These are phyloP conservation scores for Bonia amplexicaulis DNA, from an alignment of 176 grass and related monocot species.

Conservation along the genomic window DNA sequence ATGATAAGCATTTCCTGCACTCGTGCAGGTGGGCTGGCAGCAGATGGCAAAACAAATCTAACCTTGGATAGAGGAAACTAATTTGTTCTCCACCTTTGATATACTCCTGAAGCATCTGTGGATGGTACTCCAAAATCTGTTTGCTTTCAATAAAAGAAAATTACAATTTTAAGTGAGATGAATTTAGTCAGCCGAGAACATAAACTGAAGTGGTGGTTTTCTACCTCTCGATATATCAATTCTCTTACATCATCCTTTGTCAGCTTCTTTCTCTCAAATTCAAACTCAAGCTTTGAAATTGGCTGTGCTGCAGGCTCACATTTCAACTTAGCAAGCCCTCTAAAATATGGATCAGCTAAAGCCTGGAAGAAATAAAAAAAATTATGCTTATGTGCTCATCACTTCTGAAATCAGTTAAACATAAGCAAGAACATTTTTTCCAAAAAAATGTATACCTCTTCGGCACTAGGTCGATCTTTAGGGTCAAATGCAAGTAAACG, in stretches of 20 bases:
- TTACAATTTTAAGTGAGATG: conserved; percentile 13
- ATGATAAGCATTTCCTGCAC: not conserved
- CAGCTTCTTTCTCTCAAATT: conserved; percentile 82
- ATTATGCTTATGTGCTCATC: not conserved
- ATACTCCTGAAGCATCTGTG: conserved; percentile 84
- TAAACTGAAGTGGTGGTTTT: conserved; percentile 19
- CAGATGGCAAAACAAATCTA: conserved; percentile 2
- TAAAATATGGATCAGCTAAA: conserved; percentile 96
- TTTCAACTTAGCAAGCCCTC: conserved; percentile 53
- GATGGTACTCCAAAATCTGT: conserved; percentile 99
- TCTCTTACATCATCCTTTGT: conserved; percentile 83
- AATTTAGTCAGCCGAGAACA: not conserved
- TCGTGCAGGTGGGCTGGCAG: not conserved
- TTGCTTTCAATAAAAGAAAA: conserved; percentile 51
- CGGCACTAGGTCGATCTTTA: conserved; percentile 74
- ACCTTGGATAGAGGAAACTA: conserved; percentile 96
- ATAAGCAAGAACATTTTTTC: conserved; percentile 5
- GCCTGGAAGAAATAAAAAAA: conserved; percentile 49
- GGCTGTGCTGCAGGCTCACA: conserved; percentile 58
- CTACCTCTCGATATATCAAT: conserved; percentile 89
- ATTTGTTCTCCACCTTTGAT: conserved; percentile 59
- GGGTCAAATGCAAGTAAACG: conserved; percentile 92
- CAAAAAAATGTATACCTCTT: conserved; percentile 51
- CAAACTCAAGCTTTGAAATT: conserved; percentile 84
- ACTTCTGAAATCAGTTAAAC: conserved; percentile 1